These are phyloP conservation scores for Rhododendron ovatum DNA, from an alignment of 148 eudicot species.

Conservation along the genomic window DNA sequence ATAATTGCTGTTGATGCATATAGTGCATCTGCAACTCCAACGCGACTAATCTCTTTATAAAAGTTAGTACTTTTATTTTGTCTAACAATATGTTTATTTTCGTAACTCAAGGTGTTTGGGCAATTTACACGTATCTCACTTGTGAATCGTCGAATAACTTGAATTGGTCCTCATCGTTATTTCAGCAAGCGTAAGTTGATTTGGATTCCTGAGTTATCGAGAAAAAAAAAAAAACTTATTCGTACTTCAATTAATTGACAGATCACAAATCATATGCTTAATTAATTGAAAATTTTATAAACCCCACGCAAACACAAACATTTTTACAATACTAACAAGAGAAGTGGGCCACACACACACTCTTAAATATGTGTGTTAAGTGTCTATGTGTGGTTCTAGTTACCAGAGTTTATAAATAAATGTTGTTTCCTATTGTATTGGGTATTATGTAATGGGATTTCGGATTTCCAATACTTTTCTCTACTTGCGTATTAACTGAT, in stretches of 20 bases:
- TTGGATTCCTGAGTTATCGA: neutral
- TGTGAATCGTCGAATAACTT: no score
- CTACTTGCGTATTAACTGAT: no score
- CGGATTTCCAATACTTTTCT: no score
- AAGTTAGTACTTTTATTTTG: neutral
- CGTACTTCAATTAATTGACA: neutral
- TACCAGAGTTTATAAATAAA: no score
- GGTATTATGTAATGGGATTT: neutral
- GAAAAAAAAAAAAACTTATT: no score
- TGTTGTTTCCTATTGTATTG: no score
- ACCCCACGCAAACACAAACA: neutral
- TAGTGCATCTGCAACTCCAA: neutral
- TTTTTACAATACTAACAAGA: neutral
- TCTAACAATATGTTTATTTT: neutral
- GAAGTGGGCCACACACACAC: no score
- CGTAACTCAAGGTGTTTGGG: neutral
- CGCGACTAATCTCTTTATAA: neutral
- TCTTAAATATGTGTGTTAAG: neutral
- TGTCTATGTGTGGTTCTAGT: neutral
- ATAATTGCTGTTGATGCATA: neutral
- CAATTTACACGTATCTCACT: neutral
- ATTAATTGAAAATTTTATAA: neutral
- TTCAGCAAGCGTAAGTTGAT: neutral
- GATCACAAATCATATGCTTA: neutral
- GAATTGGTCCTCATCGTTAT: neutral